These are phyloP conservation scores for Pleurotus cornucopiae DNA, from an alignment of 768 basidiomycete genomes.

Conservation along the genomic window DNA sequence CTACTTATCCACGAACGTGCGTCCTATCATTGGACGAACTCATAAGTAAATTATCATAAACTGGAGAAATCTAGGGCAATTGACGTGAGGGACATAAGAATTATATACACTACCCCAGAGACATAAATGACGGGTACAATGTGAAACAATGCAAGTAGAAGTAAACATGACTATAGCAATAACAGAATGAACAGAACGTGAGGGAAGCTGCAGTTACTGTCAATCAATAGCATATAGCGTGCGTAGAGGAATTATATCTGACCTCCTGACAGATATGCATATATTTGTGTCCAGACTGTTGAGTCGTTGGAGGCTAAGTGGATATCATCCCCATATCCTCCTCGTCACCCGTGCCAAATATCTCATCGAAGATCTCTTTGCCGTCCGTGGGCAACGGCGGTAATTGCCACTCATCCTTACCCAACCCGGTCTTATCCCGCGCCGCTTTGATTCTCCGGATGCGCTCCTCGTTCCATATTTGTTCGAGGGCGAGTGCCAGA, in stretches of 20 bases:
- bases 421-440: constrained; percentile 49
- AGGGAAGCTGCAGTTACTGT: neutral
- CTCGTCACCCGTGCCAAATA: constrained; percentile 50
- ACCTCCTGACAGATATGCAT: constrained; percentile 10
- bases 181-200: neutral
- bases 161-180: neutral
- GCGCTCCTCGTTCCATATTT: constrained; percentile 86
- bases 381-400: constrained; percentile 66
- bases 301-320: constrained; percentile 36
- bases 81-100: constrained; percentile 12
- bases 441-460: constrained; percentile 60
- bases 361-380: constrained; percentile 75
- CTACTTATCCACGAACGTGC: constrained; percentile 1
- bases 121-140: constrained; percentile 9
- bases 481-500: constrained; percentile 69
- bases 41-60: neutral
- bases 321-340: constrained; percentile 79
- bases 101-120: constrained; percentile 10
- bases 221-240: neutral
- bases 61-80: neutral
- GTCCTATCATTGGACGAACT: neutral
- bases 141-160: neutral
- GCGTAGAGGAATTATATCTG: neutral
- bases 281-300: neutral
- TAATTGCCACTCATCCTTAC: constrained; percentile 40